phyloP scores from a whole-genome alignment of 331 rosid genomes.

The Telfairia occidentalis region DNA sequence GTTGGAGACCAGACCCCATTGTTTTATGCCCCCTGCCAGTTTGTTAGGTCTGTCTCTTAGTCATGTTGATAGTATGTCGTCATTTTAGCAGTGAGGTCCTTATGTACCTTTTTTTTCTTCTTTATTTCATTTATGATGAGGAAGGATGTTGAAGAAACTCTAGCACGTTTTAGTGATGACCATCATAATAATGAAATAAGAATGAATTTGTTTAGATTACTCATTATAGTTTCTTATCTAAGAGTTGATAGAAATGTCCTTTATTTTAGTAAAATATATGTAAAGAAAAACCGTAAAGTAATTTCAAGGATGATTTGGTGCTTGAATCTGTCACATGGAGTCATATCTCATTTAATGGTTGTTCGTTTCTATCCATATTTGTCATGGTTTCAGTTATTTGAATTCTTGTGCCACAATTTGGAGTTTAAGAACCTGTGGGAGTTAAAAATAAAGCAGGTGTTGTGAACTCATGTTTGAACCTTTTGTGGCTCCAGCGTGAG shows the following conservation, averaged over 20 bases:
- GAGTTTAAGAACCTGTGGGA: constrained; percentile 3
- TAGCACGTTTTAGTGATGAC: neutral
- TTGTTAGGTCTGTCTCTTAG: neutral
- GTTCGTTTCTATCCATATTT: neutral
- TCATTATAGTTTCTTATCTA: neutral
- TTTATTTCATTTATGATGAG: neutral
- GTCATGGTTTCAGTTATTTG: neutral
- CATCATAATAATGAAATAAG: neutral
- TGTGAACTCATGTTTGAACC: constrained; percentile 16
- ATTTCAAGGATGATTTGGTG: neutral
- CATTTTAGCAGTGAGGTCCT: neutral
- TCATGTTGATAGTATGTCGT: neutral
- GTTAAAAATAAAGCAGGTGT: neutral
- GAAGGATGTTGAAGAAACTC: neutral
- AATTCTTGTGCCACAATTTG: neutral
- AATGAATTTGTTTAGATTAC: neutral
- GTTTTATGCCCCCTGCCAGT: constrained; percentile 9
- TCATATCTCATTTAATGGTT: neutral
- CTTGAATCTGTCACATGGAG: neutral
- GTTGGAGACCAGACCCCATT: neutral
- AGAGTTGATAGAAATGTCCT: neutral
- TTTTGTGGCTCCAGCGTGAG: constrained; percentile 59
- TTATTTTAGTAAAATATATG: neutral
- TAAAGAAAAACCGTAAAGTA: neutral
- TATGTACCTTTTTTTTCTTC: neutral